A percentile compares a stretch with the other conserved stretches of the same genome.
Conservation (phyloP, 441 rosid species). For the Populus hybrid region DNA sequence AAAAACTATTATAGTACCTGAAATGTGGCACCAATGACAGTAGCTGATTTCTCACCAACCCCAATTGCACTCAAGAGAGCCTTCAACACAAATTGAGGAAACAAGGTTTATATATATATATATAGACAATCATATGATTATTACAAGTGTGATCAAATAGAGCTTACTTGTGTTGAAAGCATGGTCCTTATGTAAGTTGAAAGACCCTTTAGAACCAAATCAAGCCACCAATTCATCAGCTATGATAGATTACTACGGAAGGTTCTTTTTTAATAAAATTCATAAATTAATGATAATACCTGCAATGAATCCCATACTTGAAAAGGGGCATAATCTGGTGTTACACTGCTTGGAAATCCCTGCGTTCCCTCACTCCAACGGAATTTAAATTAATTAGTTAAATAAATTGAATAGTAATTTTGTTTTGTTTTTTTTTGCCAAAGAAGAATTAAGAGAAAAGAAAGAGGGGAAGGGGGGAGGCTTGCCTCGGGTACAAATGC, state of each 20-base stretch:
- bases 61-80: slow-evolving; percentile 97
- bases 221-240: slow-evolving; percentile 2
- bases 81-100: slow-evolving; percentile 30
- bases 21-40: slow-evolving; percentile 93
- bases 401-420: neutral
- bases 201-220: slow-evolving; percentile 52
- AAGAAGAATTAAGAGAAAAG: slow-evolving; percentile 5
- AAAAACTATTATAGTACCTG: slow-evolving; percentile 47
- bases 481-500: slow-evolving; percentile 91
- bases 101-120: no score
- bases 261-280: neutral
- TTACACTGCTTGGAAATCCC: slow-evolving; percentile 93
- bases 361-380: slow-evolving; percentile 23
- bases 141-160: neutral
- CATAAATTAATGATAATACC: slow-evolving; percentile 30
- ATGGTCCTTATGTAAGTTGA: slow-evolving; percentile 90
- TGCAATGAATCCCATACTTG: slow-evolving; percentile 96
- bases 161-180: slow-evolving; percentile 90
- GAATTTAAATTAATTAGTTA: neutral
- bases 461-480: neutral
- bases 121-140: neutral
- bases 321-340: slow-evolving; percentile 84
- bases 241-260: neutral
- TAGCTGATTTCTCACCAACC: slow-evolving; percentile 96
- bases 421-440: neutral